phyloP scores from a whole-genome alignment of 31 red algal genomes.

The Porphyra umbilicalis region DNA sequence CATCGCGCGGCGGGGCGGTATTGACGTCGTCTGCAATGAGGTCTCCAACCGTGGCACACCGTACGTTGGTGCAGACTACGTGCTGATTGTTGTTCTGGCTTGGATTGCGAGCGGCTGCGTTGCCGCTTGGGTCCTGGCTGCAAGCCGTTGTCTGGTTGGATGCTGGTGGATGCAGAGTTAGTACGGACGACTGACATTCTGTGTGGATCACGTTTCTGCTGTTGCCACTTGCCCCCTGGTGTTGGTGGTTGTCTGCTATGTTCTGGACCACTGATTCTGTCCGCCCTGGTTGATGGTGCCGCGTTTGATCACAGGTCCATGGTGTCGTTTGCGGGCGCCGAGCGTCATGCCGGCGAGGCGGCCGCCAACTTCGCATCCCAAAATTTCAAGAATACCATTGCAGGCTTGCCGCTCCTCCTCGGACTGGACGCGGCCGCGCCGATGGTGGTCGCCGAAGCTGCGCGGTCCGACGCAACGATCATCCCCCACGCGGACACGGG shows the following conservation, averaged over 20 bases:
- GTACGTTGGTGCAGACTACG: background rate
- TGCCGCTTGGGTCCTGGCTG: background rate
- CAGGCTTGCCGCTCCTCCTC: conserved; percentile 70
- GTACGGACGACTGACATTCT: background rate
- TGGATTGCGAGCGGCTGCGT: background rate
- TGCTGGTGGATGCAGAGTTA: too few relatives aligned
- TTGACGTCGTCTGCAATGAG: conserved; percentile 92
- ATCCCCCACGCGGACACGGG: conserved; percentile 10
- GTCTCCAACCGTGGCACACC: conserved; percentile 89
- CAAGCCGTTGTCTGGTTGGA: too few relatives aligned
- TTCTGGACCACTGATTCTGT: too few relatives aligned
- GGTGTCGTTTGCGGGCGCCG: conserved; percentile 71
- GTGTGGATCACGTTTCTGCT: background rate
- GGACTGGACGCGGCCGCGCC: conserved; percentile 41
- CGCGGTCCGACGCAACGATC: conserved; percentile 30
- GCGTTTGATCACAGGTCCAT: conserved; percentile 14
- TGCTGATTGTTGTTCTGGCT: background rate
- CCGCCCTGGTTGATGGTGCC: background rate
- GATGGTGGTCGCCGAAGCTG: conserved; percentile 25
- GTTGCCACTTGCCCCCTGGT: background rate
- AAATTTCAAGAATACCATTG: conserved; percentile 70
- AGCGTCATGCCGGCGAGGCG: conserved; percentile 86
- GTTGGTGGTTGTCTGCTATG: background rate
- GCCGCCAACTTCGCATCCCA: conserved; percentile 81
- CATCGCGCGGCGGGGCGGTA: conserved; percentile 87